phyloP scores from a whole-genome alignment of 495 filamentous ascomycete genomes.

The Chaetomium fimeti region DNA sequence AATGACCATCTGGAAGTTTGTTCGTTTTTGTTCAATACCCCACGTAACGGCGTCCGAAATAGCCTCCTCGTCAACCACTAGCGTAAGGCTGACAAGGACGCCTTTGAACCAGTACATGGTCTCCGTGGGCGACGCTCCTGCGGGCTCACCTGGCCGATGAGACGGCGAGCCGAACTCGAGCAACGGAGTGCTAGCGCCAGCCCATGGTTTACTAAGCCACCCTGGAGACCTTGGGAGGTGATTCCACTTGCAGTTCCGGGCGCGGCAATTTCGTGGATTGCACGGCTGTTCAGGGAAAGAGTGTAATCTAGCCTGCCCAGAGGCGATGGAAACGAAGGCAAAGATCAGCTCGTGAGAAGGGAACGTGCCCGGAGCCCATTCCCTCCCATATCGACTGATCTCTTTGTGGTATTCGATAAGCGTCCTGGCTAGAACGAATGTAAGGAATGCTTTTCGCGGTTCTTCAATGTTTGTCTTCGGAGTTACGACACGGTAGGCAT shows the following conservation, averaged over 20 bases:
- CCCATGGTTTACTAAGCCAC: background rate
- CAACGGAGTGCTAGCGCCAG: background rate
- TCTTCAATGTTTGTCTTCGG: background rate
- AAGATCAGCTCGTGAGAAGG: background rate
- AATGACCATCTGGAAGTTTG: background rate
- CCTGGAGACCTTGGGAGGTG: background rate
- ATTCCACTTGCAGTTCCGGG: background rate
- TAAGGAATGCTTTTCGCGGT: background rate
- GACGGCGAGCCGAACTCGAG: background rate
- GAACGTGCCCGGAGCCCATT: background rate
- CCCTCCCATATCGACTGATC: background rate
- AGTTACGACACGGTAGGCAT: background rate
- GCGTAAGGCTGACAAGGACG: background rate
- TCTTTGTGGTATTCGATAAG: background rate
- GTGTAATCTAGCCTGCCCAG: background rate
- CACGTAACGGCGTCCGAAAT: background rate
- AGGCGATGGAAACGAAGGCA: background rate
- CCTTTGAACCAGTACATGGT: conserved; percentile 8
- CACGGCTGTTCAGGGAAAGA: background rate
- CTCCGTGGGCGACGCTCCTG: background rate
- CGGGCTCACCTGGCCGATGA: background rate
- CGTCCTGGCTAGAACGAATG: background rate
- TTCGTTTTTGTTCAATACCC: background rate
- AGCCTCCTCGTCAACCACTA: background rate
- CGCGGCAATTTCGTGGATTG: too few relatives aligned